Evolutionary conservation across 1,139 yeast genomes (phyloP), one percentile per base, ranked within the genome.

Genomic region (Taphrina deformans): DNA sequence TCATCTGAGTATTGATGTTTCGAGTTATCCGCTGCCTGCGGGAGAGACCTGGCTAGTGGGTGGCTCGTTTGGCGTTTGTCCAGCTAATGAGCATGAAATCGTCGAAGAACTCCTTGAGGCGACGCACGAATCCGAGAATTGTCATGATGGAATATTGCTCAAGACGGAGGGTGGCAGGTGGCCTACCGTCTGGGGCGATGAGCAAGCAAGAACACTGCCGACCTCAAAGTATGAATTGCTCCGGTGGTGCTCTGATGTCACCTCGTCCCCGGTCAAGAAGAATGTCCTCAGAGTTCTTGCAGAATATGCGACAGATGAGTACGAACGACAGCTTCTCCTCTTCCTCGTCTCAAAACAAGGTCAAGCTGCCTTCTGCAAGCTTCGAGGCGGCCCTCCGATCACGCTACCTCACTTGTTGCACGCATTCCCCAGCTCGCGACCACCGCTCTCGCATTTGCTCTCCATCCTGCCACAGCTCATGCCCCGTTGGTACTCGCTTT

Each of bases 141-240:
- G 67, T 10, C 68, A 69, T 21, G 62, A 38, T 12, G 59, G 65
- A 10, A 53, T 67, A 12, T 50, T 58, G 23, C 62, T 71, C 18
- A 33, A 48, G 16, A 71, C 72, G 1, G 45, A 48, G n/a, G 67
- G 71, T 23, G 73, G 72, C 26, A 66, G 73, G 2, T 71, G 73
- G 73, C 73, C 73, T 1, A 67, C 72, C 5, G 67, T 71, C 29
- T 71, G 73, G 73, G 73, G 70, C 16, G 72, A 69, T 9, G 72
- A 67, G 2, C 59, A 65, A 45, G 67, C 71, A 3, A 66, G 73
- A 2, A 41, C 58, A n/a, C 18, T 71, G 40, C 59, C 40, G 10
- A 68, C 71, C 14, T 65, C 69, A n/a, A 33, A 66, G 21, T 68
- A 70, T 16, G 73, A 71, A 27, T 46, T 71, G 12, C 55, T 71